Evolutionary conservation across 257 asterid genomes (phyloP).

Genomic region (Verbascum thapsus): DNA sequence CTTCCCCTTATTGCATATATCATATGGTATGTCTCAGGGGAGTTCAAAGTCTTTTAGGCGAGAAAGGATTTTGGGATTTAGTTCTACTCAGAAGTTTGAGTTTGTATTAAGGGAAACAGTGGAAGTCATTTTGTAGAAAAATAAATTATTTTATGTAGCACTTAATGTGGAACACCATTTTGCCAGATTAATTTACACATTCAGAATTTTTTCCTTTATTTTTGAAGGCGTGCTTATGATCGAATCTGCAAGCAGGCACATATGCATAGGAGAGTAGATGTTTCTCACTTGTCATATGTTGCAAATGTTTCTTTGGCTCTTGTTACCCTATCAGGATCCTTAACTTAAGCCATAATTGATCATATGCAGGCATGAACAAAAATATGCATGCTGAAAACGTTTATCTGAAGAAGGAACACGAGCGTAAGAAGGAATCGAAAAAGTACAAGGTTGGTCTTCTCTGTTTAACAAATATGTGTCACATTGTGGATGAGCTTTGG

Average conservation of each 20-base stretch:
- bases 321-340: conserved; percentile 26
- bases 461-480: conserved; percentile 18
- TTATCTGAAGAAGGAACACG: conserved; percentile 62
- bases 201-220: neutral
- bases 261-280: conserved; percentile 13
- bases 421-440: conserved; percentile 57
- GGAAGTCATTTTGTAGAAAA: conserved; percentile 4
- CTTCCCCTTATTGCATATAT: conserved; percentile 10
- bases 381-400: conserved; percentile 59
- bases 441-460: conserved; percentile 69
- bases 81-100: neutral
- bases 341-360: conserved; percentile 30
- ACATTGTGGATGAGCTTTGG: conserved; percentile 19
- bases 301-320: conserved; percentile 10
- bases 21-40: conserved; percentile 18
- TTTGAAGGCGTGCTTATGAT: conserved; percentile 16
- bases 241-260: conserved; percentile 18
- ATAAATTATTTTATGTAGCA: neutral
- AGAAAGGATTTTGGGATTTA: conserved; percentile 3
- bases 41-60: conserved; percentile 7
- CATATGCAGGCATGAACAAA: conserved; percentile 44
- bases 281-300: conserved; percentile 22
- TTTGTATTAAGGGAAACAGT: conserved; percentile 15
- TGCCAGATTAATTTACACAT: neutral
- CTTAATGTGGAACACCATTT: conserved; percentile 15